phyloP scores from a whole-genome alignment of 2,329 filamentous ascomycete genomes.

The Colletotrichum kahawae region DNA sequence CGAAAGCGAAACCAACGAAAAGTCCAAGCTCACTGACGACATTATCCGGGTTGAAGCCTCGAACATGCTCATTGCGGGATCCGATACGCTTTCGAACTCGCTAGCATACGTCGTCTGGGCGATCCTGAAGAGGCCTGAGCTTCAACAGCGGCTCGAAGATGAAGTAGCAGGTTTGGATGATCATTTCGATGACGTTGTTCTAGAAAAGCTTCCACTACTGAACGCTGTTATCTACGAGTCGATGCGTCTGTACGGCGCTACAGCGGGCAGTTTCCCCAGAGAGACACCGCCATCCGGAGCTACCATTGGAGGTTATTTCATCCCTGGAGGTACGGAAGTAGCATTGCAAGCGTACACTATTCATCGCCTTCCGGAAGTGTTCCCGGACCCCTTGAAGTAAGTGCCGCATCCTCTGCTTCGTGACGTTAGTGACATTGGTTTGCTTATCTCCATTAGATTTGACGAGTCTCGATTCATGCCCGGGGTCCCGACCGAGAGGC shows the following conservation, averaged over 20 bases:
- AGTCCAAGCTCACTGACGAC: background rate
- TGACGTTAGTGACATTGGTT: background rate
- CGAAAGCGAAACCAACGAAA: background rate
- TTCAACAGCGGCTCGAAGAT: conserved; percentile 35
- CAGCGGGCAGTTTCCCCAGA: conserved; percentile 43
- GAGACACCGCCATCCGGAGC: conserved; percentile 43
- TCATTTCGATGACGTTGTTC: conserved; percentile 31
- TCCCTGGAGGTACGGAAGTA: conserved; percentile 45
- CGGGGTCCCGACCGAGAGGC: conserved; percentile 28
- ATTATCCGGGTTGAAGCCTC: conserved; percentile 46
- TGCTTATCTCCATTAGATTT: background rate
- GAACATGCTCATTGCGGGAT: conserved; percentile 54
- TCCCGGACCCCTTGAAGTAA: conserved; percentile 39
- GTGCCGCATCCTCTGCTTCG: background rate
- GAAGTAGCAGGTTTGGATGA: conserved; percentile 31
- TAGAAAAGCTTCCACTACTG: conserved; percentile 43
- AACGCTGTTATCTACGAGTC: conserved; percentile 49
- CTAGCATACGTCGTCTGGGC: conserved; percentile 53
- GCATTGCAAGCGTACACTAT: conserved; percentile 50
- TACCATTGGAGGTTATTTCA: conserved; percentile 38
- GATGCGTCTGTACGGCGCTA: conserved; percentile 47
- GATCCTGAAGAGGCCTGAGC: conserved; percentile 33
- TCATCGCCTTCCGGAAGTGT: conserved; percentile 47
- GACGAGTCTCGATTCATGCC: background rate
- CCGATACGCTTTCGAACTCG: conserved; percentile 54